Evolutionary conservation across 495 filamentous ascomycete genomes (phyloP), one percentile per base, ranked within the genome.

Genomic region (Trichoderma erinaceum): DNA sequence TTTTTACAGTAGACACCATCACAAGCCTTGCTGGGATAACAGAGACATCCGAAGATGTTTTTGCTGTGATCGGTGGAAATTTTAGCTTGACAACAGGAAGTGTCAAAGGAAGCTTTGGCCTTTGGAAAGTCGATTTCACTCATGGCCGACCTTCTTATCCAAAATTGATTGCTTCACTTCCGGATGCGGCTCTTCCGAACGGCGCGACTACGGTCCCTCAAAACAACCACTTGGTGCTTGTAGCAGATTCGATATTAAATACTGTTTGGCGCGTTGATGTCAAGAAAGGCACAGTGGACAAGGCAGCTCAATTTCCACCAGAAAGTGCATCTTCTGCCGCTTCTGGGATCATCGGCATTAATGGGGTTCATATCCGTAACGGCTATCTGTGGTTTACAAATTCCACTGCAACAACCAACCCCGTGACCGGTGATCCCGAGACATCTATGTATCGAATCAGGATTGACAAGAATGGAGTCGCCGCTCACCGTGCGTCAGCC

Each of bases 361-460:
- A 82, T 43, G 77, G 76, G 0, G 15, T 81, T 35, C 71, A 74
- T 10, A 64, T 76, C 6, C 68, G 70, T 8, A 65, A 75, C n/a
- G 68, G 69, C 4, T 76, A 75, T 41, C 68, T 82, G 27, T 82
- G 81, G 71, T 83, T 76, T 61, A 78, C 76, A 32, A 78, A 78
- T 66, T 16, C 21, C 68, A 64, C 4, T 68, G 63, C 16, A 64
- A 72, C 23, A 38, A 23, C 35, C n/a, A 25, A 23, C 21, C n/a
- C 50, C 5, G 21, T 27, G 4, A 21, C 50, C 25, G 50, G 50
- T 11, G 21, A 25, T 56, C 50, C 25, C n/a, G 50, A 56, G 11
- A 27, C 50, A 56, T 50, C 69, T 8, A 71, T 80, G 50, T 72
- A 69, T 44, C 69, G 73, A 7, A 68, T 80, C 25, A 67, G 67